Evolutionary conservation across 441 rosid species (phyloP), one percentile per base, ranked within the genome.

Genomic region (Manihot esculenta): DNA sequence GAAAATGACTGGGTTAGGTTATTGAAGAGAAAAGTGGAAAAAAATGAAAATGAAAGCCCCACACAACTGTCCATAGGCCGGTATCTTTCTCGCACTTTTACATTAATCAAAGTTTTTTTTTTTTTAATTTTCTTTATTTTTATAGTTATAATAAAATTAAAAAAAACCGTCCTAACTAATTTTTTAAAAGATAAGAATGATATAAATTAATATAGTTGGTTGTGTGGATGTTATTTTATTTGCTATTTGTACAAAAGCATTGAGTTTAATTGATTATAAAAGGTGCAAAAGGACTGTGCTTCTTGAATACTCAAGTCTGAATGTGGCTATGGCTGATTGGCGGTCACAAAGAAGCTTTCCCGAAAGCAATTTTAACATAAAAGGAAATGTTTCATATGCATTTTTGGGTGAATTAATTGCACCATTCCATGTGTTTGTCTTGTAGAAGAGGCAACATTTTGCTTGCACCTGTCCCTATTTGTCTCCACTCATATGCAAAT

Each of bases 21-120:
- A 49, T 53, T 47, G 17, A 50, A 62, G 49, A 38, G 5, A 7
- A n/a, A n/a, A n/a, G n/a, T n/a, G n/a, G n/a, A n/a, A 21, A 13
- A 63, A 42, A 24, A 7, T 70, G 79, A 73, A 72, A 73, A 82
- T 35, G 77, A 75, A 60, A 60, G 77, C 56, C 64, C 24, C 57
- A 13, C 57, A 13, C 82, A 67, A 42, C 62, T 64, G 80, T 75
- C 75, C 75, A 64, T 30, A 5, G 49, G 5, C 59, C 61, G 76
- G 68, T 17, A 58, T 74, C 82, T 78, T 76, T 49, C 12, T 68
- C 51, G 20, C 18, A 61, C 14, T 65, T 18, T 23, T 26, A 1
- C 13, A 23, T 42, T 8, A 50, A 13, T 30, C 58, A 18, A 30
- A 4, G 2, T 61, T 20, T 1, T 38, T 7, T 38, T 7, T 38